phyloP scores from a whole-genome alignment of 2,329 filamentous ascomycete species.

The Hymenoscyphus occultus region DNA sequence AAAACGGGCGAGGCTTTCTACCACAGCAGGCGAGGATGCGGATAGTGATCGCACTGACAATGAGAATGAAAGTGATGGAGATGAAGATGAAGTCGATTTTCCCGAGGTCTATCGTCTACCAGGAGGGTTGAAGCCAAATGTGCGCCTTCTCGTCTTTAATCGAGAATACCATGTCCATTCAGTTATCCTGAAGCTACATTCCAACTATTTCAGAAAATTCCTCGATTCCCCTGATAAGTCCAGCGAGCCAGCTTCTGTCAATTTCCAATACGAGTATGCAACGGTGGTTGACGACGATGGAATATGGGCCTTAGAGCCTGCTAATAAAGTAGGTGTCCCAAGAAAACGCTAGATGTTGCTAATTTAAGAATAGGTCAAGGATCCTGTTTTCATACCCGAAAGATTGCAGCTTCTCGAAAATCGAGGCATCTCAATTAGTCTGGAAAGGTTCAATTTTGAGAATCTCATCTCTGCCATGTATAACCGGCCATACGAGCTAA shows the following conservation, averaged over 20 bases:
- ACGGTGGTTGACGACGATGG: neutral
- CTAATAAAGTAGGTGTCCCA: neutral
- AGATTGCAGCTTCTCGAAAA: neutral
- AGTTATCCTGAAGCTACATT: neutral
- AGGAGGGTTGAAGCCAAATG: neutral
- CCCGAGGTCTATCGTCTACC: too few relatives aligned
- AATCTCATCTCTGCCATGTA: conserved; percentile 2
- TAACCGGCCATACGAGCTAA: neutral
- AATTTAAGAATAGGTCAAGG: neutral
- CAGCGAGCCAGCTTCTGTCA: neutral
- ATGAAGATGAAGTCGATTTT: too few relatives aligned
- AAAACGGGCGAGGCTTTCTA: neutral
- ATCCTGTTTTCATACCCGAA: neutral
- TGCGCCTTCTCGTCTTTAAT: neutral
- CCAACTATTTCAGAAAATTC: neutral
- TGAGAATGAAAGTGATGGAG: too few relatives aligned
- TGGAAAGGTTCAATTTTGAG: neutral
- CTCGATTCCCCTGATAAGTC: neutral
- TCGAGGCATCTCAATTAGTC: neutral
- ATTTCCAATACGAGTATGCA: neutral
- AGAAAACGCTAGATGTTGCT: neutral
- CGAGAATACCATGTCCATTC: conserved; percentile 1
- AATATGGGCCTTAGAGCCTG: neutral
- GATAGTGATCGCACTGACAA: too few relatives aligned
- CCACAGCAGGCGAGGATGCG: neutral